Percentiles rank a stretch among this genome's conserved stretches.
These are phyloP conservation scores for Lithospermum erythrorhizon DNA, from an alignment of 257 asterid species.

Conservation along the genomic window DNA sequence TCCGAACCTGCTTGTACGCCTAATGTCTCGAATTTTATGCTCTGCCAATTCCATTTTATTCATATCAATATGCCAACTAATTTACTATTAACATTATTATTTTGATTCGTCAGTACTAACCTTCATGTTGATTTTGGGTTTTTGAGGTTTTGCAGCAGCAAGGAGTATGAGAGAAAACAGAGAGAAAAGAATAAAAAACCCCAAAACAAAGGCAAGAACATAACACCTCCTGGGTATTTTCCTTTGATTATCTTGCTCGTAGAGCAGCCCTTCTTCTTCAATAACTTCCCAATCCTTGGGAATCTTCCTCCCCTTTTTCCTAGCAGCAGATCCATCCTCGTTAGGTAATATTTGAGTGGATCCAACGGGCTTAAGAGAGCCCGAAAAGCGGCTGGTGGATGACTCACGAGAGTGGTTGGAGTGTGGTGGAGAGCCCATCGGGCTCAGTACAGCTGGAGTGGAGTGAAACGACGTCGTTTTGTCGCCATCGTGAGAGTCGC, in stretches of 20 bases:
- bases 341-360: conserved; percentile 57
- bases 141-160: conserved; percentile 65
- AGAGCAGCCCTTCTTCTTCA: conserved; percentile 71
- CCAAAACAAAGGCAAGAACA: conserved; percentile 46
- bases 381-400: conserved; percentile 77
- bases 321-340: conserved; percentile 52
- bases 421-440: conserved; percentile 71
- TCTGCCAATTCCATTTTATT: conserved; percentile 27
- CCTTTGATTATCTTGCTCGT: conserved; percentile 32
- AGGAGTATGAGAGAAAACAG: conserved; percentile 53
- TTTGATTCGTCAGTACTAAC: too few species aligned
- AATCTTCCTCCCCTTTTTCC: conserved; percentile 32
- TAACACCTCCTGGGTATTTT: conserved; percentile 51
- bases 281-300: conserved; percentile 57
- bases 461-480: conserved; percentile 79
- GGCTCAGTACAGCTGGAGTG: conserved; percentile 61
- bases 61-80: too few species aligned
- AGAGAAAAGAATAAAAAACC: conserved; percentile 48
- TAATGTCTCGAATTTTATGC: conserved; percentile 49
- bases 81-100: too few species aligned
- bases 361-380: conserved; percentile 59
- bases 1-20: conserved; percentile 74
- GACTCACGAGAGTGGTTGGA: conserved; percentile 85
- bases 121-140: conserved; percentile 53
- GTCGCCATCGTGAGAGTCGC: conserved; percentile 86